Evolutionary conservation across 768 basidiomycete species (phyloP), one percentile per base, ranked within the genome.

Genomic region (Pisolithus albus): DNA sequence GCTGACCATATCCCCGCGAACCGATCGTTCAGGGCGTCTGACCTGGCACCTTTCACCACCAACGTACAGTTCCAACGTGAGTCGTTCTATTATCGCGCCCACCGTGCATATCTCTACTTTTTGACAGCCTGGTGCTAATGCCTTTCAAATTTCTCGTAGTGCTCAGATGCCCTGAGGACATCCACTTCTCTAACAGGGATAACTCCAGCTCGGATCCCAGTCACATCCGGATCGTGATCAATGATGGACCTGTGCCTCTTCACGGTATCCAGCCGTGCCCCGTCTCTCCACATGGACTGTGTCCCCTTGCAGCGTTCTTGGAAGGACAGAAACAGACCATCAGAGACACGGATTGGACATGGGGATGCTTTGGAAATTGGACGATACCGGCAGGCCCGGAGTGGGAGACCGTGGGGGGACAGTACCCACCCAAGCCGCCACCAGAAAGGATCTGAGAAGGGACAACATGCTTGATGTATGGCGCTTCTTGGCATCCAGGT

Each of bases 61-160:
- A 94, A 94, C 60, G 65, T 94, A 19, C 88, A 91, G 61, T 86
- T 94, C 75, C 92, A 95, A 70, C 73, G 89, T 92, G 68, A 19
- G 66, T 51, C 77, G 71, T 13, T 8, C 18, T 52, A 26, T 59
- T 50, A 32, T 21, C 26, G 5, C 15, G 19, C 19, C 21, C 21
- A 11, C 42, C 34, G n/a, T 19, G 26, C 23, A 10, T 19, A n/a
- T 28, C 42, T 55, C 9, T 30, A 13, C 9, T 30, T 32, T 51
- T 16, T 11, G 7, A 18, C 5, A 18, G 19, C 43, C 26, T 18
- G 2, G 18, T 16, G 6, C 15, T 15, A 47, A 26, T 15, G 40
- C 13, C 6, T 28, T 26, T 23, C 21, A n/a, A 16, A 11, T 59
- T 61, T 7, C 51, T 50, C 51, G 57, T 64, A 91, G 83, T 89